Evolutionary conservation across 768 basidiomycete genomes (phyloP).

Genomic region (Pleurotus citrinopileatus): DNA sequence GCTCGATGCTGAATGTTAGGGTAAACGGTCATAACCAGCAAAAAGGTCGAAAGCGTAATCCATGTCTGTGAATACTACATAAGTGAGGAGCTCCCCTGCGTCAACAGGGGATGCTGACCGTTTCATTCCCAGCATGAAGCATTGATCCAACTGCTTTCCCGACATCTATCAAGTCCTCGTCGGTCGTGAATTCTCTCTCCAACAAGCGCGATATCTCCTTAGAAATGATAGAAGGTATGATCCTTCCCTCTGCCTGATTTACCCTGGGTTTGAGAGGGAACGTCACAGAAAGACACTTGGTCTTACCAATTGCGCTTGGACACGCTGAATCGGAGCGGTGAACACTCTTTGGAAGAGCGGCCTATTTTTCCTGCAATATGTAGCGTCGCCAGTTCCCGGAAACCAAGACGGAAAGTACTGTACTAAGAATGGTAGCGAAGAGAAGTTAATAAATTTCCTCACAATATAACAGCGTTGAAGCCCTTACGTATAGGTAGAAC

Average conservation of each 20-base stretch:
- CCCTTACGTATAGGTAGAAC: constrained; percentile 9
- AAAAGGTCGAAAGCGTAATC: constrained; percentile 11
- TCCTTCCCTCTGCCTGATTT: no score
- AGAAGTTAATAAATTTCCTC: no score
- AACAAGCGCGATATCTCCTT: no score
- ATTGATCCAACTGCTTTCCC: constrained; percentile 5
- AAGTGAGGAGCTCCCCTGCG: neutral
- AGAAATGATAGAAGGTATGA: no score
- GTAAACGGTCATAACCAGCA: constrained; percentile 25
- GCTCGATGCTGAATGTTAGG: constrained; percentile 24
- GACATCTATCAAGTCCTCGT: neutral
- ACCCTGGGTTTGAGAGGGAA: no score
- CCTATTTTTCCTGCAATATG: constrained; percentile 28
- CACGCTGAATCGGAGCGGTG: constrained; percentile 34
- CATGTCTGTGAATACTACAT: neutral
- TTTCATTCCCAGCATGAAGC: neutral
- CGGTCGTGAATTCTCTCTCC: no score
- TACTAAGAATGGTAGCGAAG: no score
- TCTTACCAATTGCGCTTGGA: constrained; percentile 31
- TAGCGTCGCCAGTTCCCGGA: constrained; percentile 43
- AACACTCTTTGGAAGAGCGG: constrained; percentile 29
- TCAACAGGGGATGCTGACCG: neutral
- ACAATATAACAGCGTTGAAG: no score
- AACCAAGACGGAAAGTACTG: constrained; percentile 24
- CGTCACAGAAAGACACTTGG: neutral